Evolutionary conservation across 306 rosid species (phyloP).

Genomic region (Lathyrus aphaca): DNA sequence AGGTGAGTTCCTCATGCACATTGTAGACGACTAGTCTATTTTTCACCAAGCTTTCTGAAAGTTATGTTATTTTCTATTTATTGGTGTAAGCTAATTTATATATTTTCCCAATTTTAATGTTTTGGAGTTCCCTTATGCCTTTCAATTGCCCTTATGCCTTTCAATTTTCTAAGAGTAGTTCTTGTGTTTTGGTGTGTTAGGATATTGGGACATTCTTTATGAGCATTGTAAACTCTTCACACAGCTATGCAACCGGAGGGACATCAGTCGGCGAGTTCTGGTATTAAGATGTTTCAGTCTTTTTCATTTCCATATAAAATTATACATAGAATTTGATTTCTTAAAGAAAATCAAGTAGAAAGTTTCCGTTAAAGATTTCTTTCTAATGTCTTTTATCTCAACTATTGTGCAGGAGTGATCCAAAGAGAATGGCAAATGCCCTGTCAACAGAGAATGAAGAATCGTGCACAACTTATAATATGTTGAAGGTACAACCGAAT

Average conservation of each 20-base stretch:
- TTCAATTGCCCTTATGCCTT: conserved; percentile 26
- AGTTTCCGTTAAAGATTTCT: conserved; percentile 27
- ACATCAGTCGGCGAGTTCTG: conserved; percentile 80
- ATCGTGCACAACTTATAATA: conserved; percentile 88
- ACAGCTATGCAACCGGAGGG: conserved; percentile 98
- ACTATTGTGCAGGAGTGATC: conserved; percentile 57
- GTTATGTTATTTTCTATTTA: too few relatives aligned
- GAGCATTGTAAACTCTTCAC: conserved; percentile 84
- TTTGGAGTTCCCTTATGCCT: background rate
- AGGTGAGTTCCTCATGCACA: conserved; percentile 50
- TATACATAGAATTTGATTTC: conserved; percentile 29
- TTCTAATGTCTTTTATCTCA: conserved; percentile 19
- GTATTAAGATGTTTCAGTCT: conserved; percentile 51
- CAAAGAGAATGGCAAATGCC: conserved; percentile 66
- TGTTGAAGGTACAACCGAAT: conserved; percentile 70
- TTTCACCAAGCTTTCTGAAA: background rate
- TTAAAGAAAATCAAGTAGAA: conserved; percentile 5
- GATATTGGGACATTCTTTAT: conserved; percentile 79
- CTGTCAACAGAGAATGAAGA: conserved; percentile 78
- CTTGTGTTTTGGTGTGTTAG: conserved; percentile 46
- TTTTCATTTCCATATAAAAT: conserved; percentile 27
- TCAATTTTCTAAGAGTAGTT: conserved; percentile 28
- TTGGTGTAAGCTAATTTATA: too few relatives aligned
- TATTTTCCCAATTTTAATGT: background rate
- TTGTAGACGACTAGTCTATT: conserved; percentile 16